Conservation (phyloP, 768 basidiomycete species). For the Pholiota molesta region DNA sequence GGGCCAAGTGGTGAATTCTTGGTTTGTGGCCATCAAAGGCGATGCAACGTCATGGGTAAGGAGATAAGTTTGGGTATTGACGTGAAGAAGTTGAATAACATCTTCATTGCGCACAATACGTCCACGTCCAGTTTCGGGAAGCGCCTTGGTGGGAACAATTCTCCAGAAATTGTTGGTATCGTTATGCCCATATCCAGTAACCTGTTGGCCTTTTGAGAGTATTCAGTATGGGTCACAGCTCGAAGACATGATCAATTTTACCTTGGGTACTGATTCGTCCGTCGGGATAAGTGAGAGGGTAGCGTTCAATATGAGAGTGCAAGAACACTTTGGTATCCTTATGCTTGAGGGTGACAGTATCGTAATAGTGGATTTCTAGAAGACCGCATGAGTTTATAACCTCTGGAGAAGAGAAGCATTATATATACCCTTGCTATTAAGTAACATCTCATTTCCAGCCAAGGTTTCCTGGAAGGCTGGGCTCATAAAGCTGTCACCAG, state of each 20-base stretch:
- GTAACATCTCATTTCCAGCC: constrained; percentile 85
- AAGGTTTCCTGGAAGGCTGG: constrained; percentile 98
- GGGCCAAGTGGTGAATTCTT: constrained; percentile 94
- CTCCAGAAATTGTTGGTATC: constrained; percentile 97
- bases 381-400: constrained; percentile 1
- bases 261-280: constrained; percentile 95
- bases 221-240: constrained; percentile 1
- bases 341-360: constrained; percentile 85
- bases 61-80: constrained; percentile 80
- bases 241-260: constrained; percentile 23
- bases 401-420: too few relatives aligned
- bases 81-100: constrained; percentile 85
- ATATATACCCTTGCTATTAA: constrained; percentile 86
- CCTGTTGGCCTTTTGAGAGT: constrained; percentile 76
- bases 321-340: constrained; percentile 92
- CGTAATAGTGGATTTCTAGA: constrained; percentile 93
- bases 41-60: constrained; percentile 98
- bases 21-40: constrained; percentile 95
- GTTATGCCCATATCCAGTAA: constrained; percentile 92
- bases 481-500: constrained; percentile 97
- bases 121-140: constrained; percentile 92
- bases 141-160: constrained; percentile 90
- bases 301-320: constrained; percentile 90
- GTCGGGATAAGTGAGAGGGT: constrained; percentile 94
- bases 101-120: constrained; percentile 91